Base-by-base conservation (phyloP, 805 yeast species). In the Kregervanrija fluxuum region DNA sequence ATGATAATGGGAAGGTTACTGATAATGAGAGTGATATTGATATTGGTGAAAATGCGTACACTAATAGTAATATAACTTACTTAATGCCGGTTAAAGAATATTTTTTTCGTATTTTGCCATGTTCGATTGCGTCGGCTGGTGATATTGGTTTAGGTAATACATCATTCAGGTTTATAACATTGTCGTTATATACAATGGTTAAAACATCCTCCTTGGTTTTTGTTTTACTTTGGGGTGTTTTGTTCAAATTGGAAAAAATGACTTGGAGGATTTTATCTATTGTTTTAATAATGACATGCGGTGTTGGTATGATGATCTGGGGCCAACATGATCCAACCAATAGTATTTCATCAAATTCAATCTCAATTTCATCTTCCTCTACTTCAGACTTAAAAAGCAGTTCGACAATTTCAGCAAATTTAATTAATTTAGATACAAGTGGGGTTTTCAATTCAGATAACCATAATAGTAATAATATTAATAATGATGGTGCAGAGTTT, bases 111-210 rank as follows among this genome's bases (percentile, higher is more conserved):
- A 79, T 88, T 35, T 57, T 86, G 2, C 96, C 97, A 0, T 88
- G 97, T 58, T 83, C 96, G 0, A 37, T 86, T 11, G 93, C 96
- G 0, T 78, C 90, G 2, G 88, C 95, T 2, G 91, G 95, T 13
- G 99, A 93, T 64, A 89, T 93, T 51, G 98, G 99, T 1, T 71
- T 89, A 50, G 91, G 95, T 30, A 93, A 93, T 62, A 79, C 83
- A 32, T 83, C 96, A 28, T 77, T 90, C 55, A 71, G 82, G 50
- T 81, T 77, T 57, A 84, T 93, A 39, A 77, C 96, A 1, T 70
- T 93, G 50, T 79, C 90, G 13, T 75, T 90, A 38, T 93, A 90
- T 63, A 91, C 98, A 8, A 89, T 91, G 88, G 79, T 93, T 47
- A 93, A 93, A 60, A 85, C 97, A 1, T 80, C 93, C 6, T 78